Conservation (phyloP, 495 filamentous ascomycete species). For the Neurospora hispaniola region DNA sequence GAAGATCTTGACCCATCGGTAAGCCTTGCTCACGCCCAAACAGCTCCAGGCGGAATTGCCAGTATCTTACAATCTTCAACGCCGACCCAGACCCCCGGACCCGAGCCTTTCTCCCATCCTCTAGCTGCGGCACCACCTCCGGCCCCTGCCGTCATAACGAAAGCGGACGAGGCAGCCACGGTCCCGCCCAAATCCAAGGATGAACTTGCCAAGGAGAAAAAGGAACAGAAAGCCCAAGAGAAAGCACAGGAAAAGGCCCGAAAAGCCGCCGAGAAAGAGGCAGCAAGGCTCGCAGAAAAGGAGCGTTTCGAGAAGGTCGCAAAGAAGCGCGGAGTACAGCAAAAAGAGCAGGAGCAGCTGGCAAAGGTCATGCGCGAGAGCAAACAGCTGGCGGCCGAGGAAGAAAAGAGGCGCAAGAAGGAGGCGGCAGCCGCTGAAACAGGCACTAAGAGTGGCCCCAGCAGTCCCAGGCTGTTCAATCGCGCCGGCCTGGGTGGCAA, state of each 20-base stretch:
- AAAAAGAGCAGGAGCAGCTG: conserved; percentile 29
- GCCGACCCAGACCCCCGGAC: conserved; percentile 20
- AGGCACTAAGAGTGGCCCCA: conserved; percentile 1
- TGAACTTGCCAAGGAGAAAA: conserved; percentile 43
- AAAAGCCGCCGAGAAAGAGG: conserved; percentile 54
- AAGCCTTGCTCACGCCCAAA: conserved; percentile 48
- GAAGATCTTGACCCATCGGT: conserved; percentile 45
- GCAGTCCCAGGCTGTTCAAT: conserved; percentile 28
- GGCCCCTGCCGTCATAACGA: conserved; percentile 17
- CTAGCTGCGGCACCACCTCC: conserved; percentile 21
- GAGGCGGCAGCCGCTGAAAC: conserved; percentile 7
- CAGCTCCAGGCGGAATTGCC: conserved; percentile 40
- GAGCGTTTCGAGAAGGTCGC: conserved; percentile 26
- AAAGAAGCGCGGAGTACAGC: conserved; percentile 23
- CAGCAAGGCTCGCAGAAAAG: conserved; percentile 51
- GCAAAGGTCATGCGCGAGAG: conserved; percentile 33
- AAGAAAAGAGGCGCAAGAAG: conserved; percentile 28
- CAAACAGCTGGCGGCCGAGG: conserved; percentile 31
- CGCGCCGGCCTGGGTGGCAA: conserved; percentile 28
- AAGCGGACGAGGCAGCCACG: conserved; percentile 19
- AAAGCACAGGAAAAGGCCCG: conserved; percentile 57
- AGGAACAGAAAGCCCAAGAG: conserved; percentile 44
- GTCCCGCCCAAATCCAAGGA: conserved; percentile 39
- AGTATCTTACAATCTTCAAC: conserved; percentile 1
- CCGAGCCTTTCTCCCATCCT: conserved; percentile 15